Conservation (phyloP, 2,329 filamentous ascomycete species). For the Alternaria rosae region DNA sequence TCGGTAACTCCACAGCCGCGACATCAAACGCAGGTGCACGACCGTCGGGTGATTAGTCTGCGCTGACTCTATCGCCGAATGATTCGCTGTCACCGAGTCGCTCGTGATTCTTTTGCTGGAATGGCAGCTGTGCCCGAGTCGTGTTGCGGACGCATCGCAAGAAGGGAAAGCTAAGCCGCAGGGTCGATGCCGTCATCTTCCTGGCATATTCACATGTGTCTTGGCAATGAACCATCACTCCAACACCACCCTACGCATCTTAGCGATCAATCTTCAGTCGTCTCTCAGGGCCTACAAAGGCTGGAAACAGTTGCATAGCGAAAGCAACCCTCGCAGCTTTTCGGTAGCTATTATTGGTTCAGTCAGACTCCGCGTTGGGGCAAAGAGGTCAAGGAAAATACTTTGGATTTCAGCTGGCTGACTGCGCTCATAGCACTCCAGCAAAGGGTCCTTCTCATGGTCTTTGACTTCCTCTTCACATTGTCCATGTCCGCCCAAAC, state of each 20-base stretch:
- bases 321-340: neutral
- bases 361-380: neutral
- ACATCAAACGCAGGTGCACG: conserved; percentile 17
- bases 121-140: neutral
- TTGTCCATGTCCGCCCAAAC: neutral
- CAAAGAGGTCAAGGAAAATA: neutral
- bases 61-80: conserved; percentile 1
- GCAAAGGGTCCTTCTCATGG: neutral
- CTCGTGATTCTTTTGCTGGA: neutral
- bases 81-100: conserved; percentile 21
- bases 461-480: neutral
- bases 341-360: neutral
- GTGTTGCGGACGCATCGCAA: neutral
- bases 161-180: neutral
- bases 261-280: neutral
- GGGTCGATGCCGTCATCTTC: neutral
- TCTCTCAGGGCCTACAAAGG: neutral
- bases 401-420: neutral
- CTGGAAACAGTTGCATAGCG: neutral
- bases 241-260: neutral
- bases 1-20: conserved; percentile 33
- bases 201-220: conserved; percentile 8
- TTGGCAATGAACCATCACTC: conserved; percentile 1
- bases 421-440: neutral
- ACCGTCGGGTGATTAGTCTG: conserved; percentile 15